These are phyloP conservation scores for Fistulifera pelliculosa DNA, from an alignment of 108 stramenopile species.

Conservation along the genomic window DNA sequence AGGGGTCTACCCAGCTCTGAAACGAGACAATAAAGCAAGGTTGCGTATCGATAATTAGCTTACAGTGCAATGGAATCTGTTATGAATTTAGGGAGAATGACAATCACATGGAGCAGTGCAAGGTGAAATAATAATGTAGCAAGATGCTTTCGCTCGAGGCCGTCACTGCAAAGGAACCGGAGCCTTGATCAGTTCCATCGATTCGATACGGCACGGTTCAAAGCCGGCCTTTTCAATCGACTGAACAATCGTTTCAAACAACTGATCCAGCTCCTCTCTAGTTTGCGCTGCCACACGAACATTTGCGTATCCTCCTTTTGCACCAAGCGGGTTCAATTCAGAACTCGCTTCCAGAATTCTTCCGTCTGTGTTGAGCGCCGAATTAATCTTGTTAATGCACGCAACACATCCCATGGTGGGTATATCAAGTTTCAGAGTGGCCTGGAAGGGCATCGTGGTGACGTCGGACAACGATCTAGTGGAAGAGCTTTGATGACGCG, in stretches of 20 bases:
- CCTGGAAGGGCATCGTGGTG: neutral
- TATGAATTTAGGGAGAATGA: no score
- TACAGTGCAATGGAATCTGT: no score
- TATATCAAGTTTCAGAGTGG: slow-evolving; percentile 34
- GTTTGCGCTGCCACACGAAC: neutral
- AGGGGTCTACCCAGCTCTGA: no score
- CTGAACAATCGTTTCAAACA: neutral
- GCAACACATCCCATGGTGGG: slow-evolving; percentile 85
- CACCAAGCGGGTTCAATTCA: neutral
- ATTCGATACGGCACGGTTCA: neutral
- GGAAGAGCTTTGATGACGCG: neutral
- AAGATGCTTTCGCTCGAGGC: no score
- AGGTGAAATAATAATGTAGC: no score
- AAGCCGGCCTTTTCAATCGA: slow-evolving; percentile 1
- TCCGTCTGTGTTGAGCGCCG: slow-evolving; percentile 23
- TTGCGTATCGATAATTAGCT: no score
- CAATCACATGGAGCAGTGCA: no score
- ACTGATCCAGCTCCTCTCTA: neutral
- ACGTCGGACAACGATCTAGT: neutral
- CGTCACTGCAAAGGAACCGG: no score
- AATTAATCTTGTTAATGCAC: slow-evolving; percentile 72
- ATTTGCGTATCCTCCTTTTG: slow-evolving; percentile 2
- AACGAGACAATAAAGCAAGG: no score
- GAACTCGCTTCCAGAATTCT: neutral
- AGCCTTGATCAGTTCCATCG: no score